Evolutionary conservation across 75 land plant species (phyloP), one percentile per base, ranked within the genome.

Genomic region (Adiantum capillusveneris): DNA sequence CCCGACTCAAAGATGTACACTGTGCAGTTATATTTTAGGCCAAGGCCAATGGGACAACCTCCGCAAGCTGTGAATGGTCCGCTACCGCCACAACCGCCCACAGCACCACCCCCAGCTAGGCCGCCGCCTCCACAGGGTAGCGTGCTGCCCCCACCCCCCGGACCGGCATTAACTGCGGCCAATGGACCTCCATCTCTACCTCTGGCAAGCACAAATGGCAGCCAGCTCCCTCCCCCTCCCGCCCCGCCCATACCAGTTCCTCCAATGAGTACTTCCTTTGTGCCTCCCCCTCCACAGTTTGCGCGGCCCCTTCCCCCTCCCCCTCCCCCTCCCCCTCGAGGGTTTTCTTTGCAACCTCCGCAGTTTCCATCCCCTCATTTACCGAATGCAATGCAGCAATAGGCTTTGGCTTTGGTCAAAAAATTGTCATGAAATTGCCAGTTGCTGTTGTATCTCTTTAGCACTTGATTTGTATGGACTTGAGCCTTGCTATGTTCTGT

Each of bases 1-100:
- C 88, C 87, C 11, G 91, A 90, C 56, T 78, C 87, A 11, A 95
- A 90, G 62, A 84, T 84, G 91, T 95, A 86, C 78, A 95, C 96
- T 70, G 96, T 94, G 30, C 96, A 94, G 56, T 53, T 94, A 25
- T 84, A 94, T 62, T 94, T 89, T 76, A 94, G 86, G 67, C 53
- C 68, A 62, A 87, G 81, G 43, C 83, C 92, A 29, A 73, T 60
- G 28, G 96, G 85, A 66, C 48, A 74, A 29, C 56, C 11, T 2
- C 64, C 71, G 25, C 58, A 64, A 53, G 27, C 25, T 2, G 50
- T 17, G 6, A 14, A 2, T 24, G 87, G 86, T 64, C 48, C 71
- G 18, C 71, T 50, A 37, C 80, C 75, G 53, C 79, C 81, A 16
- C 64, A 75, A 31, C 56, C 39, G 1, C 64, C 71, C 29, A 29